Percentiles rank a stretch among this genome's conserved stretches.
Evolutionary conservation across 2,329 filamentous ascomycete genomes (phyloP).

Genomic region (Alternaria metachromatica): DNA sequence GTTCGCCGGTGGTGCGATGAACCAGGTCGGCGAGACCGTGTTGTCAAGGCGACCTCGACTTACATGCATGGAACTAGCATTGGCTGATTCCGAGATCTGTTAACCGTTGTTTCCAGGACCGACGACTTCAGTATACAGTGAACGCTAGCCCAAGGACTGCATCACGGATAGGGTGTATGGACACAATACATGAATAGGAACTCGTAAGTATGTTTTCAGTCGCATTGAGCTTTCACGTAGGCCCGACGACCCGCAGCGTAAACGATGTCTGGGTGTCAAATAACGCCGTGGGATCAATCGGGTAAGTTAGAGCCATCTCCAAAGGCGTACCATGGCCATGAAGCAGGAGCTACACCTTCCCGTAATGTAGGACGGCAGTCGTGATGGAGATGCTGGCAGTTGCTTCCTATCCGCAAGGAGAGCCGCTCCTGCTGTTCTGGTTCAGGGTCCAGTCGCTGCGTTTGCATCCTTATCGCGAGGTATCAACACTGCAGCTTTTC

Average conservation of each 20-base stretch:
- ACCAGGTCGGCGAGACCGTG: not conserved
- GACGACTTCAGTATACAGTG: not conserved
- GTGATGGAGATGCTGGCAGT: not conserved
- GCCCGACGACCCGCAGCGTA: not conserved
- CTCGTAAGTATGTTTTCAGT: not conserved
- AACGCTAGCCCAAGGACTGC: not conserved
- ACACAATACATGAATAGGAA: not conserved
- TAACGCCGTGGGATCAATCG: not conserved
- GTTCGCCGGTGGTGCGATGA: not conserved
- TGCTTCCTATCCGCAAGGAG: not conserved
- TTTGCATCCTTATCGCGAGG: not conserved
- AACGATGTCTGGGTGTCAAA: not conserved
- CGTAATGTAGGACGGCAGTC: not conserved
- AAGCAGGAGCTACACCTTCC: not conserved
- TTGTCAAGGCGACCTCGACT: not conserved
- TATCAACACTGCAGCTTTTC: slow-evolving; percentile 1
- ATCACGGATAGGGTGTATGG: not conserved
- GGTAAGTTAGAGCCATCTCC: not conserved
- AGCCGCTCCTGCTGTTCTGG: not conserved
- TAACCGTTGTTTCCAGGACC: not conserved
- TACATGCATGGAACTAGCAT: not conserved
- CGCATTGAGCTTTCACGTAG: not conserved
- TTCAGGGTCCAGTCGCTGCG: slow-evolving; percentile 1
- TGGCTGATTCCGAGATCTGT: not conserved
- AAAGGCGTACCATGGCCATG: not conserved